phyloP scores from a whole-genome alignment of 768 basidiomycete genomes.

The Lactarius trivialis region DNA sequence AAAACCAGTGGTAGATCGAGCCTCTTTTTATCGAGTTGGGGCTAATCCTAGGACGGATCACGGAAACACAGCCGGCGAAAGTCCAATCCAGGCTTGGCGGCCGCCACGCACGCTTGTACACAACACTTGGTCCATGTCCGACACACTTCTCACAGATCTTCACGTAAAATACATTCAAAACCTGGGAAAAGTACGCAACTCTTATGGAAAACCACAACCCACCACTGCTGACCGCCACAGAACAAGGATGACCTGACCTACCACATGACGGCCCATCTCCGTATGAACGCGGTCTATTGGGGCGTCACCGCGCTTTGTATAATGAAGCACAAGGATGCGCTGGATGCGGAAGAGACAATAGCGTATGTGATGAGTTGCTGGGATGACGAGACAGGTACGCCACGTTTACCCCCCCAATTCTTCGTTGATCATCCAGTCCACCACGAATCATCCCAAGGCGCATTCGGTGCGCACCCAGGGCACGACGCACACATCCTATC shows the following conservation, averaged over 20 bases:
- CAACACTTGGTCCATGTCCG: conserved; percentile 1
- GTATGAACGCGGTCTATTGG: conserved; percentile 97
- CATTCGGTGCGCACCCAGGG: conserved; percentile 84
- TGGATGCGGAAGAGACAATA: conserved; percentile 80
- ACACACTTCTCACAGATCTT: conserved; percentile 41
- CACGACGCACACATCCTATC: conserved; percentile 88
- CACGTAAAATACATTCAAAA: conserved; percentile 74
- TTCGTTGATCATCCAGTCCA: too few species aligned
- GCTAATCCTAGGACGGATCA: too few species aligned
- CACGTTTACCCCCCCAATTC: not conserved
- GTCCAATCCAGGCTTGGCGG: not conserved
- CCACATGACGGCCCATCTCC: conserved; percentile 87
- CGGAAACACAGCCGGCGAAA: too few species aligned
- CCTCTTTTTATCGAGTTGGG: not conserved
- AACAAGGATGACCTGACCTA: conserved; percentile 80
- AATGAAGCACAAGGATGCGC: conserved; percentile 71
- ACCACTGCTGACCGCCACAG: conserved; percentile 32
- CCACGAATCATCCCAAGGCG: conserved; percentile 46
- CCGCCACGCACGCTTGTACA: not conserved
- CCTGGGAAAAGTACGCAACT: conserved; percentile 50
- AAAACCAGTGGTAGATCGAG: not conserved
- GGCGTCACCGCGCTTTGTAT: conserved; percentile 81
- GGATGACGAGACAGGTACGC: conserved; percentile 79
- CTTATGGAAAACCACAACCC: not conserved
- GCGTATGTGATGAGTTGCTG: conserved; percentile 91